Conservation (phyloP, 78 protist genomes). For the Pelomyxa schiedti region DNA sequence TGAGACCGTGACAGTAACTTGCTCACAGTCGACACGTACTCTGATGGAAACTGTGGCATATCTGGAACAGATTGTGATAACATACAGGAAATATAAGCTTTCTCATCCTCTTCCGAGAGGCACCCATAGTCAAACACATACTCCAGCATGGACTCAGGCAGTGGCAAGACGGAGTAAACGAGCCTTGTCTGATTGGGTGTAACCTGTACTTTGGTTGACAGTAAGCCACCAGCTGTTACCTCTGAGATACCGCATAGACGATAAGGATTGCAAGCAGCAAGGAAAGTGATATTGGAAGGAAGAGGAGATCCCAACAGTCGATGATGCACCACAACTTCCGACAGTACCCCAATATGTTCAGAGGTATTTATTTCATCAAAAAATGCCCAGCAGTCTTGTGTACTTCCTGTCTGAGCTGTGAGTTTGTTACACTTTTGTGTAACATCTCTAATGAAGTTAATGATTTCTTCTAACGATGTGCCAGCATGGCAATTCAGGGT, state of each 20-base stretch:
- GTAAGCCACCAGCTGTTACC: not conserved
- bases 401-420: not conserved
- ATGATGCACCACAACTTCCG: constrained; percentile 23
- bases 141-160: constrained; percentile 23
- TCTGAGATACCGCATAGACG: not conserved
- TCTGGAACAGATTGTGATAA: too few relatives aligned
- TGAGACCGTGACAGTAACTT: not conserved
- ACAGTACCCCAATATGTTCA: constrained; percentile 18
- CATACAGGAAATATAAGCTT: not conserved
- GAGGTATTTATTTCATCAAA: constrained; percentile 58
- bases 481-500: constrained; percentile 34
- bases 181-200: not conserved
- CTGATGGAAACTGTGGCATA: not conserved
- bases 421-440: not conserved
- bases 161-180: constrained; percentile 40
- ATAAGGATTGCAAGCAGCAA: constrained; percentile 64
- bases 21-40: not conserved
- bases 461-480: constrained; percentile 12
- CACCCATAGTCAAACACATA: constrained; percentile 48
- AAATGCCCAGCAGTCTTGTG: constrained; percentile 7
- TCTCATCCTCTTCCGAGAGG: not conserved
- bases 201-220: not conserved
- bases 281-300: not conserved
- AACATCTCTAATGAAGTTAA: not conserved
- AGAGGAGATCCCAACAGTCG: constrained; percentile 1